Percentiles rank a stretch among this genome's conserved stretches.
phyloP scores from a whole-genome alignment of 73 alveolate species.

The Blepharisma stoltei region DNA sequence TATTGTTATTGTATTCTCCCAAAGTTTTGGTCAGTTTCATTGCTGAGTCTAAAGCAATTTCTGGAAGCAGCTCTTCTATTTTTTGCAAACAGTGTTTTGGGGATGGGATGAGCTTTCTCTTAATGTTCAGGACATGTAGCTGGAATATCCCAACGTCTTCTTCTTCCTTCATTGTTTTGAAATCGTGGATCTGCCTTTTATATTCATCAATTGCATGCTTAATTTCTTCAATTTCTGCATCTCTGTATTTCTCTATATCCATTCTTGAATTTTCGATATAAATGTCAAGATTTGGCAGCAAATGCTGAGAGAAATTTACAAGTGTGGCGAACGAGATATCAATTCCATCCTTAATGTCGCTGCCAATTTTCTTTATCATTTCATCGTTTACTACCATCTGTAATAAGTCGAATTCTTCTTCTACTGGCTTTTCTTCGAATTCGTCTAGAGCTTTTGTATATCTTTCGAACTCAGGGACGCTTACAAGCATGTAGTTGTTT shows the following conservation, averaged over 20 bases:
- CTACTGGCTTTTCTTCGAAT: constrained; percentile 52
- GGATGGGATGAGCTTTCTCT: constrained; percentile 50
- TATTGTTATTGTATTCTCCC: constrained; percentile 33
- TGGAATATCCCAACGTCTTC: constrained; percentile 59
- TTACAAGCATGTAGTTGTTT: constrained; percentile 52
- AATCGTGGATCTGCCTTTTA: constrained; percentile 46
- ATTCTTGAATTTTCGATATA: constrained; percentile 56
- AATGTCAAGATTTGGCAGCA: constrained; percentile 50
- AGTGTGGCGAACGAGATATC: constrained; percentile 59
- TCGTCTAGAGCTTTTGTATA: constrained; percentile 51
- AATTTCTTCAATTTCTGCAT: constrained; percentile 64
- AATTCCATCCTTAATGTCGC: constrained; percentile 46
- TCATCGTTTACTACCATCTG: constrained; percentile 59
- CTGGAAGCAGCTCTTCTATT: constrained; percentile 47
- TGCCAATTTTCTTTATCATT: constrained; percentile 45
- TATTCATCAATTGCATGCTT: constrained; percentile 48
- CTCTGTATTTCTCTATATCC: constrained; percentile 47
- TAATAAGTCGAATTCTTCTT: constrained; percentile 62
- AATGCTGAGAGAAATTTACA: constrained; percentile 42
- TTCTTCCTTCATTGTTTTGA: constrained; percentile 53
- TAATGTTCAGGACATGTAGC: constrained; percentile 57
- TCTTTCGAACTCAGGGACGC: constrained; percentile 56
- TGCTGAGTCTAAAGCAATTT: constrained; percentile 46
- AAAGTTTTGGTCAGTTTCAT: constrained; percentile 33
- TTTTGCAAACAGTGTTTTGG: constrained; percentile 44